Evolutionary conservation across 805 yeast species (phyloP).

Genomic region (Scheffersomyces stipitis): DNA sequence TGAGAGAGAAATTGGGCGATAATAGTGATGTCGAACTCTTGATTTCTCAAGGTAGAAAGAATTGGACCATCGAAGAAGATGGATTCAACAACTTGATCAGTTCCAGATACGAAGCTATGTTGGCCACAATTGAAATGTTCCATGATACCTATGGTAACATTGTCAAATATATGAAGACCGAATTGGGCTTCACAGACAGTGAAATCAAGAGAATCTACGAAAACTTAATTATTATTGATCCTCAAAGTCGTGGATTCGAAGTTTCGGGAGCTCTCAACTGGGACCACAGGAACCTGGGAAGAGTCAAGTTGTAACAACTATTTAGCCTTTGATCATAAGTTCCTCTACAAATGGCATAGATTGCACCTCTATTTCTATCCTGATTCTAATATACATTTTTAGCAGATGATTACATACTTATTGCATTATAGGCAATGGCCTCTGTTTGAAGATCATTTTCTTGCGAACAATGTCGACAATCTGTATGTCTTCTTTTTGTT

Average conservation of each 20-base stretch:
- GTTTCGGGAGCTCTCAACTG: conserved; percentile 9
- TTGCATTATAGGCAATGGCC: conserved; percentile 80
- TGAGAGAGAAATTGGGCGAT: conserved; percentile 24
- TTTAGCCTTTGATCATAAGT: too few relatives aligned
- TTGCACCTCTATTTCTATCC: too few relatives aligned
- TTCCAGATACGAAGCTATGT: conserved; percentile 69
- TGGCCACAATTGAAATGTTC: conserved; percentile 56
- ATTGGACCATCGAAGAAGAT: conserved; percentile 45
- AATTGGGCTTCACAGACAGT: conserved; percentile 43
- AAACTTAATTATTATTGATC: conserved; percentile 23
- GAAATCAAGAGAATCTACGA: conserved; percentile 40
- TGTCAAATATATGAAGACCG: conserved; percentile 43
- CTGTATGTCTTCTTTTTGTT: conserved; percentile 35
- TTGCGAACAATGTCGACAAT: conserved; percentile 59
- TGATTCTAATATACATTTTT: too few relatives aligned
- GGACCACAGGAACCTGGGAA: conserved; percentile 13
- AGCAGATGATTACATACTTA: too few relatives aligned
- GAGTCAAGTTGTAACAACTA: conserved; percentile 8
- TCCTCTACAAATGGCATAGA: too few relatives aligned
- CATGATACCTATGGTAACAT: conserved; percentile 55
- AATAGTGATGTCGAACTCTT: conserved; percentile 18
- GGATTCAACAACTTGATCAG: conserved; percentile 63
- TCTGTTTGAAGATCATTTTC: conserved; percentile 59
- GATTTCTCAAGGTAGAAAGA: conserved; percentile 37
- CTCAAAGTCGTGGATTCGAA: conserved; percentile 11